Percentiles rank a stretch among this genome's conserved stretches.
Conservation (phyloP, 106 monocot genomes). For the Dioscorea dumetorum region DNA sequence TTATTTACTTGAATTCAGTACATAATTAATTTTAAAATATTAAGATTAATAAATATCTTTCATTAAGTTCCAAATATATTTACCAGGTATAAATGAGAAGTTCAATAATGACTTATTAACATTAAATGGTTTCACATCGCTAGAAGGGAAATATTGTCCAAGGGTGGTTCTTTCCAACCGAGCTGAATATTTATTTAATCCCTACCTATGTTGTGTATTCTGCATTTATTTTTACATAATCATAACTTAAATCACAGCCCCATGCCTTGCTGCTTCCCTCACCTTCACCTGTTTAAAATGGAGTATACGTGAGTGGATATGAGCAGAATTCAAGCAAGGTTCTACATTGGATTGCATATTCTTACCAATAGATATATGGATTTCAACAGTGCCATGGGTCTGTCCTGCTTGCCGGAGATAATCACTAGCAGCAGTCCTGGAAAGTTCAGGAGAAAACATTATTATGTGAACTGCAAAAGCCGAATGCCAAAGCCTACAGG, state of each 20-base stretch:
- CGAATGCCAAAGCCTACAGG: neutral
- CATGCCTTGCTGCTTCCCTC: conserved; percentile 68
- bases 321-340: neutral
- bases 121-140: too few relatives aligned
- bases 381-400: conserved; percentile 84
- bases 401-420: conserved; percentile 80
- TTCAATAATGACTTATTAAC: too few relatives aligned
- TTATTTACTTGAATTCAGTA: too few relatives aligned
- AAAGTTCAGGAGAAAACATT: neutral
- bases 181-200: too few relatives aligned
- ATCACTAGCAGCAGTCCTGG: conserved; percentile 62
- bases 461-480: neutral
- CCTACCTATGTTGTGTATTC: conserved; percentile 74
- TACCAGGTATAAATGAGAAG: too few relatives aligned
- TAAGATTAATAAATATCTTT: too few relatives aligned
- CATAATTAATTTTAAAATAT: too few relatives aligned
- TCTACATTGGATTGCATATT: neutral
- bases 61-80: too few relatives aligned
- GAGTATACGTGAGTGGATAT: neutral
- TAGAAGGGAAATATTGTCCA: too few relatives aligned
- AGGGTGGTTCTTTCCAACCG: too few relatives aligned
- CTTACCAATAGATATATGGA: conserved; percentile 77
- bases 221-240: conserved; percentile 96
- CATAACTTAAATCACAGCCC: conserved; percentile 97
- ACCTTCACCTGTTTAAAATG: conserved; percentile 31